Base-by-base conservation (phyloP, 148 eudicot genomes). In the Vaccinium vitisidaea region DNA sequence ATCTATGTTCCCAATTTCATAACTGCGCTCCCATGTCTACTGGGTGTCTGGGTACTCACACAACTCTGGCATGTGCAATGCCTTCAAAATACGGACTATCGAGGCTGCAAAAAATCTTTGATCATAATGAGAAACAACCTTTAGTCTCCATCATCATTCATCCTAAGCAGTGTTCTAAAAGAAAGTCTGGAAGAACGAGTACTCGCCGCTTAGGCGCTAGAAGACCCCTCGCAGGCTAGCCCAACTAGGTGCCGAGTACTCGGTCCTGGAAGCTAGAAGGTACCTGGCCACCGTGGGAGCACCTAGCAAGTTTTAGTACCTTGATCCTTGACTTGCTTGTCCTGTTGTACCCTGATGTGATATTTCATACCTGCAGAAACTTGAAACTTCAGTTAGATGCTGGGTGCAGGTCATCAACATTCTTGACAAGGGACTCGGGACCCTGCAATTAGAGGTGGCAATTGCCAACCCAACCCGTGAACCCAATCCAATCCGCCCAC, bases 11-110 rank as follows among this genome's bases (percentile, higher is more conserved):
- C 54, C 15, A 43, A 8, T 48, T 25, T 19, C 79, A 48, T n/a
- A 9, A 48, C 10, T 48, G 16, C 16, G 53, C 55, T 19, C 55
- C 79, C 79, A 19, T 8, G 27, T 25, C 16, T 19, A 21, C 8
- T 75, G 30, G 32, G 32, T 30, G 32, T 30, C 32, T 30, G 56
- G 27, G 79, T n/a, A 23, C 55, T 36, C 11, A 32, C 12, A 75
- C 6, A 75, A 76, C 18, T 76, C 56, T 46, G 77, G 77, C 77
- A 74, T 39, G 79, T 76, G 79, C 55, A 76, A 48, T 10, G 50
- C 16, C 49, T 73, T 16, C 21, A 7, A 18, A 39, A 39, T 30
- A 39, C 2, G 43, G 5, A 39, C 43, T 39, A 4, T 39, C 2
- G 4, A 39, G 43, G 43, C 43, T 39, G 43, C 43, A 4, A 2